Base-by-base conservation (phyloP, 2,329 filamentous ascomycete genomes). In the Arthrobotrys iridis region DNA sequence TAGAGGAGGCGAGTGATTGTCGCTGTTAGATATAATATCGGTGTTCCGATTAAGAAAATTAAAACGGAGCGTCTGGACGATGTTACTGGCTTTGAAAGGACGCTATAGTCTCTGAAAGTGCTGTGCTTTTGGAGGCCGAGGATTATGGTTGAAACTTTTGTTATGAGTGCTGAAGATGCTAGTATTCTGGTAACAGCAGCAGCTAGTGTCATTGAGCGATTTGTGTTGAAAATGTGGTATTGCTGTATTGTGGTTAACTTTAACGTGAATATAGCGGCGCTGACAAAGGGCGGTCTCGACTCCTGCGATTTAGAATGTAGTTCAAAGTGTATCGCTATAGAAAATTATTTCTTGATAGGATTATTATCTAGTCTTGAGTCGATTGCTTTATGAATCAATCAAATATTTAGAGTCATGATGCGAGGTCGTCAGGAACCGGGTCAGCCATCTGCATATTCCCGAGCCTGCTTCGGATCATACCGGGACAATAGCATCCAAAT, bases 1-100 rank as follows among this genome's bases (percentile, higher is more conserved):
- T 63, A 48, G 2, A 68, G 41, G 1, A 75, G 45, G n/a, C 71
- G 71, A 13, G 41, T n/a, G n/a, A 59, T n/a, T 7, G 71, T 75
- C 3, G 57, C 28, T 0, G 71, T 63, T 22, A 60, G 15, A 52
- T 75, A 75, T 4, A 75, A 13, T 15, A 64, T 28, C 10, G 71
- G 71, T 20, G 70, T 28, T 10, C 62, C 20, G 11, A 67, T 26
- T 15, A 74, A 24, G 10, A 60, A 40, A 11, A 74, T n/a, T 10
- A 67, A 15, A n/a, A 66, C 52, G 4, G 52, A 41, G 15, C 52
- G 65, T 15, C 20, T 62, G 6, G 62, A 55, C 3, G 62, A 45
- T 4, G 63, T 18, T 3, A 66, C 13, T 1, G 62, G 63, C 43
- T 50, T 65, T 30, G 45, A 28, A 6, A 65, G 22, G 8, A 24